These are phyloP conservation scores for Penicillium subrubescens DNA, from an alignment of 495 filamentous ascomycete species.

Conservation along the genomic window DNA sequence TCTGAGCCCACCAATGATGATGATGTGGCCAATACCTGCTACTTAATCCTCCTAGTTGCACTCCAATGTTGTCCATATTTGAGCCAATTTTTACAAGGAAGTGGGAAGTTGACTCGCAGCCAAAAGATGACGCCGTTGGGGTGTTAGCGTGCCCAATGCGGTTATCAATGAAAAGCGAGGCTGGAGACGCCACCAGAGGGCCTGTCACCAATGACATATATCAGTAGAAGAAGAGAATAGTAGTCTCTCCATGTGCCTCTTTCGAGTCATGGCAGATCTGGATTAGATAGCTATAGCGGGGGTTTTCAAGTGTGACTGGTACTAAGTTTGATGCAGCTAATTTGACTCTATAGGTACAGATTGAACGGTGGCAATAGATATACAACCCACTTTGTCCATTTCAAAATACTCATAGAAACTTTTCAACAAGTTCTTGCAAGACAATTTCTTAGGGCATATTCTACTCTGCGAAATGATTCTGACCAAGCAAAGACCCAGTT, in stretches of 20 bases:
- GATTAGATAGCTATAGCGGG: too few species aligned
- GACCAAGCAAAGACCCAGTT: neutral
- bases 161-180: neutral
- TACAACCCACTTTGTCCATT: too few species aligned
- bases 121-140: neutral
- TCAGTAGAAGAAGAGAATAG: too few species aligned
- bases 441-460: neutral
- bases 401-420: too few species aligned
- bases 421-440: too few species aligned
- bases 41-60: neutral
- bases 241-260: too few species aligned
- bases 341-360: too few species aligned
- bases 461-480: neutral
- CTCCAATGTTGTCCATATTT: neutral
- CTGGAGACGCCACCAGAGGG: neutral
- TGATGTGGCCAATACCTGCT: neutral
- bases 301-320: too few species aligned
- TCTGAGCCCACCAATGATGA: neutral
- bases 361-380: too few species aligned
- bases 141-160: neutral
- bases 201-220: too few species aligned
- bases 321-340: too few species aligned
- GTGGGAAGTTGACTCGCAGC: neutral
- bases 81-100: neutral
- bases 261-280: too few species aligned